Conservation (phyloP, 2,329 filamentous ascomycete species). For the Ascochyta rabiei region DNA sequence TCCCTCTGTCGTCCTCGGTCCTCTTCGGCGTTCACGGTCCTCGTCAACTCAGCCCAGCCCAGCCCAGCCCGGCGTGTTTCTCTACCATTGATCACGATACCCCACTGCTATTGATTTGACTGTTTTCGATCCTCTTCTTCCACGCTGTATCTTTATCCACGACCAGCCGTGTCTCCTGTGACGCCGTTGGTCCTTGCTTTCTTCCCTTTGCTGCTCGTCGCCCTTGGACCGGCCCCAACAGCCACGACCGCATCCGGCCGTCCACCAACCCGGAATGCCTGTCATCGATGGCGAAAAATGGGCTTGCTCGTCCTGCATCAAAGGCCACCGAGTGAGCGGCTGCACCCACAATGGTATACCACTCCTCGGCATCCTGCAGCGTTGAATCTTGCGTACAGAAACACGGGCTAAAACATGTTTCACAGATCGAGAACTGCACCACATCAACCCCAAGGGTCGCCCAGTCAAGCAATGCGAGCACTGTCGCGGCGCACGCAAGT, state of each 20-base stretch:
- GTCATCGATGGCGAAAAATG: slow-evolving; percentile 86
- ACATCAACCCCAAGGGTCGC: slow-evolving; percentile 97
- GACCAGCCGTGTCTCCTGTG: slow-evolving; percentile 20
- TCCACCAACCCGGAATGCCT: slow-evolving; percentile 42
- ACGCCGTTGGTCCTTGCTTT: slow-evolving; percentile 24
- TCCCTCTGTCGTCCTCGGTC: slow-evolving; percentile 36
- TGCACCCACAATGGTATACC: slow-evolving; percentile 88
- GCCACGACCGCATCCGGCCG: slow-evolving; percentile 46
- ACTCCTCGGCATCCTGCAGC: slow-evolving; percentile 10
- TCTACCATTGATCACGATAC: slow-evolving; percentile 44
- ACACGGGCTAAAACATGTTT: slow-evolving; percentile 24
- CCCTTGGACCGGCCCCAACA: slow-evolving; percentile 24
- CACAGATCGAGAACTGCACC: slow-evolving; percentile 84
- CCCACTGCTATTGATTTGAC: slow-evolving; percentile 39
- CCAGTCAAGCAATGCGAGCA: slow-evolving; percentile 98
- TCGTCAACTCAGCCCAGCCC: slow-evolving; percentile 29
- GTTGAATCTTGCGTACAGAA: slow-evolving; percentile 1
- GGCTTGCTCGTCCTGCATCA: slow-evolving; percentile 97
- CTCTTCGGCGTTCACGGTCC: slow-evolving; percentile 48
- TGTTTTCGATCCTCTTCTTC: slow-evolving; percentile 23
- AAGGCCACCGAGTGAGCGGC: slow-evolving; percentile 97
- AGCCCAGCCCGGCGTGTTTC: slow-evolving; percentile 28
- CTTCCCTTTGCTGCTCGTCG: slow-evolving; percentile 18
- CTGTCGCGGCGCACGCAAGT: slow-evolving; percentile 95
- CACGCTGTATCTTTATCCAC: slow-evolving; percentile 28